Evolutionary conservation across 129 eudicot genomes (phyloP).

Genomic region (Flaveria brownii): DNA sequence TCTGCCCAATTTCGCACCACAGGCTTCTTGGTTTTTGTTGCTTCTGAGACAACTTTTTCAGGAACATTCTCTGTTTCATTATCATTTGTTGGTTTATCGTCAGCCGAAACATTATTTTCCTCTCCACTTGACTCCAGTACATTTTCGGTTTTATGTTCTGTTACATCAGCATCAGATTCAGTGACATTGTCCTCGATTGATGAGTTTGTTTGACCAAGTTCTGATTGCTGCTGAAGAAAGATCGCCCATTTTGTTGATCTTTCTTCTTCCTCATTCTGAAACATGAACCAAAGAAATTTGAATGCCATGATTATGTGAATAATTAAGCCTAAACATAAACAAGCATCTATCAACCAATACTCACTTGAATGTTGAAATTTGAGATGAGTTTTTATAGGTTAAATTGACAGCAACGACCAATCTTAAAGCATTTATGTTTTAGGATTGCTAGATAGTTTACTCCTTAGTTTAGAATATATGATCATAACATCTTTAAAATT

Average conservation of each 20-base stretch:
- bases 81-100: conserved; percentile 36
- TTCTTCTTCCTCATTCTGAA: conserved; percentile 91
- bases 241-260: conserved; percentile 75
- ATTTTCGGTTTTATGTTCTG: conserved; percentile 37
- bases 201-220: conserved; percentile 33
- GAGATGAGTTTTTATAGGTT: background rate
- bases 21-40: conserved; percentile 34
- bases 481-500: background rate
- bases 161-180: conserved; percentile 42
- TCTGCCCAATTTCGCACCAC: conserved; percentile 65
- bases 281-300: conserved; percentile 18
- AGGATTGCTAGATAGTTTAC: conserved; percentile 3
- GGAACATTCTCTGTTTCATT: conserved; percentile 26
- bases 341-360: background rate
- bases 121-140: conserved; percentile 39
- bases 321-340: conserved; percentile 10
- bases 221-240: conserved; percentile 70
- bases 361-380: background rate
- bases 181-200: conserved; percentile 19
- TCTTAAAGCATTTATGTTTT: background rate
- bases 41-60: conserved; percentile 31
- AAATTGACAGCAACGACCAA: conserved; percentile 2
- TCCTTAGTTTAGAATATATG: conserved; percentile 3
- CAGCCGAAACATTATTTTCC: conserved; percentile 37
- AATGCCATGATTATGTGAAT: background rate